Conservation (phyloP, 768 basidiomycete species). For the Boletus eberwhitei region DNA sequence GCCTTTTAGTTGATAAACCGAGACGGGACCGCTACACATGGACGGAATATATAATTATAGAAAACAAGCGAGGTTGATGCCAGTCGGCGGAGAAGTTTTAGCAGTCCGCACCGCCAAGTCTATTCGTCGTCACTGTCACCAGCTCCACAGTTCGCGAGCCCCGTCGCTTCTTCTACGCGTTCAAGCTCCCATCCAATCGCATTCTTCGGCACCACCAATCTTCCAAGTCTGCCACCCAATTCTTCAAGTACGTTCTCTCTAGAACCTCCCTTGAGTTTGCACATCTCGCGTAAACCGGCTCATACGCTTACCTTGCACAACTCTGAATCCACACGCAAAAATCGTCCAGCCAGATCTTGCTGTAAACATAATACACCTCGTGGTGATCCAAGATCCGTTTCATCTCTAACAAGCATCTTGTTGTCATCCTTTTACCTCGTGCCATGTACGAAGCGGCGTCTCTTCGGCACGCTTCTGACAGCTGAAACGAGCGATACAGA, state of each 20-base stretch:
- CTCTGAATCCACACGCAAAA: constrained; percentile 79
- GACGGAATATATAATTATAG: background rate
- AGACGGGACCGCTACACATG: constrained; percentile 11
- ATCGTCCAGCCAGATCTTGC: constrained; percentile 83
- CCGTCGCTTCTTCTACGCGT: constrained; percentile 57
- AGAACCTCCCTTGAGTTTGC: constrained; percentile 6
- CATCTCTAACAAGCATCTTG: constrained; percentile 67
- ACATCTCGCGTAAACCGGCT: background rate
- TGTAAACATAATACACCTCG: constrained; percentile 86
- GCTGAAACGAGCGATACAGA: constrained; percentile 71
- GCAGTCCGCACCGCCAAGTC: too few relatives aligned
- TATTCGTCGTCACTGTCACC: constrained; percentile 74
- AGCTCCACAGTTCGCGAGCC: constrained; percentile 33
- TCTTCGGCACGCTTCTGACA: constrained; percentile 63
- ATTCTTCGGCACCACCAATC: constrained; percentile 46
- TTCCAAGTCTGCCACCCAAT: constrained; percentile 43
- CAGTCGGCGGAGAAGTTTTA: too few relatives aligned
- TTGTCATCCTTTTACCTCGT: constrained; percentile 58
- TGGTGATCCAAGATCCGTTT: constrained; percentile 76
- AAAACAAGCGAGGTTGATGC: constrained; percentile 1
- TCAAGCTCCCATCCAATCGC: constrained; percentile 70
- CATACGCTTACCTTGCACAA: constrained; percentile 55
- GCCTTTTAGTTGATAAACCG: constrained; percentile 6
- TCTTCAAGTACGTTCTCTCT: constrained; percentile 57
- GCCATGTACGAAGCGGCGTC: constrained; percentile 61